Percentiles rank a stretch among this genome's conserved stretches.
phyloP scores from a whole-genome alignment of 768 basidiomycete genomes.

The Lactifluus pinguis region DNA sequence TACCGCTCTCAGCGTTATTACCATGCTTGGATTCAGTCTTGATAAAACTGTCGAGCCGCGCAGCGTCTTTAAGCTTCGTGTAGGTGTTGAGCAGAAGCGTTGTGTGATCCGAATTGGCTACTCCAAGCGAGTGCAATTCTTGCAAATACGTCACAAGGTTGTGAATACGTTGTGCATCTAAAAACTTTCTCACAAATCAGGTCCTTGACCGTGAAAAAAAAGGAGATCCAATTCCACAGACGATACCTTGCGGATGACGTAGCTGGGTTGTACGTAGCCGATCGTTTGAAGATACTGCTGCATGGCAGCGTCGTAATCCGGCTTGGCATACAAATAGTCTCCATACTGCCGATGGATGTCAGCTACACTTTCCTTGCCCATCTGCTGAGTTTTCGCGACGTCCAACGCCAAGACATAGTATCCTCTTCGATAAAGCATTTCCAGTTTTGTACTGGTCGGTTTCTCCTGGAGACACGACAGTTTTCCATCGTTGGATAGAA shows the following conservation, averaged over 20 bases:
- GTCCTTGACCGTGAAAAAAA: not conserved
- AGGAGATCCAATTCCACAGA: not conserved
- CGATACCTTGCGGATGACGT: constrained; percentile 88
- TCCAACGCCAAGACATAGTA: constrained; percentile 74
- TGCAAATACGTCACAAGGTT: constrained; percentile 94
- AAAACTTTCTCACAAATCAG: constrained; percentile 48
- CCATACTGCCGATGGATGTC: constrained; percentile 89
- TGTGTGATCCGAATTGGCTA: constrained; percentile 94
- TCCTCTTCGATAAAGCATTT: constrained; percentile 73
- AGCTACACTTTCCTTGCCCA: constrained; percentile 66
- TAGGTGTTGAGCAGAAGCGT: constrained; percentile 95
- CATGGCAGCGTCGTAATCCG: constrained; percentile 91
- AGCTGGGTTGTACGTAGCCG: constrained; percentile 83
- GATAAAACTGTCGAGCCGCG: constrained; percentile 85
- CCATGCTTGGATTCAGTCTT: constrained; percentile 65
- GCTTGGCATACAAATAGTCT: constrained; percentile 83
- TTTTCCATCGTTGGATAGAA: constrained; percentile 73
- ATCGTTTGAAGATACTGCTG: constrained; percentile 87
- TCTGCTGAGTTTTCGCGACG: constrained; percentile 69
- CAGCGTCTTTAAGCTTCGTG: constrained; percentile 90
- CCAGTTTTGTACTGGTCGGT: constrained; percentile 75
- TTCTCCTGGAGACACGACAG: constrained; percentile 65
- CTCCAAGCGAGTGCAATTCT: constrained; percentile 80
- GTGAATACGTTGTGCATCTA: constrained; percentile 93
- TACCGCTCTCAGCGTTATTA: constrained; percentile 32